phyloP scores from a whole-genome alignment of 345 rosid genomes.

The Pugionium cornutum region DNA sequence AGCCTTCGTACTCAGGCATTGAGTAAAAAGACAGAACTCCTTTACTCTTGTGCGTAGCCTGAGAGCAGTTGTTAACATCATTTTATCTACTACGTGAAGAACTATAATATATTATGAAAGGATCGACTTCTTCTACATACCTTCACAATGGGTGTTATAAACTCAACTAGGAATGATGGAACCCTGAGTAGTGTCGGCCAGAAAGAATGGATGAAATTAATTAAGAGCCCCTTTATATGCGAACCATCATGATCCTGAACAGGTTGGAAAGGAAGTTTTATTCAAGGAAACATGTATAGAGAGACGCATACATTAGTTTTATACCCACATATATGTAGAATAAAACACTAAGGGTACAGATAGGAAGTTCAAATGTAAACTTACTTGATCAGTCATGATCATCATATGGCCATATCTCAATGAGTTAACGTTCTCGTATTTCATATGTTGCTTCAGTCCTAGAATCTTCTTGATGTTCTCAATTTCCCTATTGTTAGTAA shows the following conservation, averaged over 20 bases:
- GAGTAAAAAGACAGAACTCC: constrained; percentile 67
- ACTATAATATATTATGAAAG: not conserved
- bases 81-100: not conserved
- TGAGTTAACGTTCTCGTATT: constrained; percentile 70
- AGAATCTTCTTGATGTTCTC: constrained; percentile 87
- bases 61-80: constrained; percentile 25
- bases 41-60: constrained; percentile 69
- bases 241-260: constrained; percentile 97
- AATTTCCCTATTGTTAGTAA: constrained; percentile 84
- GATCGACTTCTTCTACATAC: constrained; percentile 39
- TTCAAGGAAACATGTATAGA: constrained; percentile 6
- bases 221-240: constrained; percentile 91
- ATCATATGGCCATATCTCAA: constrained; percentile 96
- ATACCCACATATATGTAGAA: constrained; percentile 1
- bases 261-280: constrained; percentile 22
- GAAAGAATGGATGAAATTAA: constrained; percentile 89
- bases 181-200: constrained; percentile 92
- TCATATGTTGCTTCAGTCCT: constrained; percentile 81
- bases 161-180: constrained; percentile 89
- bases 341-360: not conserved
- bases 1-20: constrained; percentile 87
- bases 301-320: not conserved
- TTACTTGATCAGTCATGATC: constrained; percentile 99
- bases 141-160: constrained; percentile 97
- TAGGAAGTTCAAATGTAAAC: not conserved